Conservation (phyloP, 2,329 filamentous ascomycete genomes). For the Fusarium haematococcum region DNA sequence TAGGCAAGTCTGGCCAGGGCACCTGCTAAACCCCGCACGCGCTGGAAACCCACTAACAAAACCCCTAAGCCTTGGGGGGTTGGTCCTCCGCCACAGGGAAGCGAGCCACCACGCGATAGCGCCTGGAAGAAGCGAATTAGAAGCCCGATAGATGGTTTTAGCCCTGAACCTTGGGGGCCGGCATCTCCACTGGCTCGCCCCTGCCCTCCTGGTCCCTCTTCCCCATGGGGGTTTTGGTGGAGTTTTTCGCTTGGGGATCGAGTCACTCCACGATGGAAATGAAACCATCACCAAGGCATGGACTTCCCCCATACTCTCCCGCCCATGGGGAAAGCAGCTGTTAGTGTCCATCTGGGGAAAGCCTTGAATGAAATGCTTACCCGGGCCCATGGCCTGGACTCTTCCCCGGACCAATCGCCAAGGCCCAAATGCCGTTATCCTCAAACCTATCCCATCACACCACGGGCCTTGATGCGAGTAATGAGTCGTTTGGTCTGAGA, state of each 20-base stretch:
- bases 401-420: conserved; percentile 23
- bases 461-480: neutral
- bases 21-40: conserved; percentile 13
- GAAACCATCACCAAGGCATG: neutral
- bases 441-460: neutral
- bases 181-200: neutral
- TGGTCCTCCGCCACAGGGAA: neutral
- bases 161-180: conserved; percentile 12
- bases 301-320: neutral
- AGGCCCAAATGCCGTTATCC: neutral
- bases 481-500: neutral
- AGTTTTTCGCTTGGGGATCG: conserved; percentile 6
- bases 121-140: conserved; percentile 4
- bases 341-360: conserved; percentile 24
- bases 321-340: conserved; percentile 1
- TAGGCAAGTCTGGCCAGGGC: conserved; percentile 6
- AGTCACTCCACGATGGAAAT: conserved; percentile 10
- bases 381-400: conserved; percentile 13
- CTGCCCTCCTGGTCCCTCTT: conserved; percentile 5
- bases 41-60: neutral
- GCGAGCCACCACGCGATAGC: neutral
- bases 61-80: neutral
- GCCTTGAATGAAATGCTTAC: neutral
- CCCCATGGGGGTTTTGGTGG: conserved; percentile 30
- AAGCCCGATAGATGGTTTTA: neutral